Evolutionary conservation across 768 basidiomycete species (phyloP), one percentile per base, ranked within the genome.

Genomic region (Hygrophoropsis aurantiaca): DNA sequence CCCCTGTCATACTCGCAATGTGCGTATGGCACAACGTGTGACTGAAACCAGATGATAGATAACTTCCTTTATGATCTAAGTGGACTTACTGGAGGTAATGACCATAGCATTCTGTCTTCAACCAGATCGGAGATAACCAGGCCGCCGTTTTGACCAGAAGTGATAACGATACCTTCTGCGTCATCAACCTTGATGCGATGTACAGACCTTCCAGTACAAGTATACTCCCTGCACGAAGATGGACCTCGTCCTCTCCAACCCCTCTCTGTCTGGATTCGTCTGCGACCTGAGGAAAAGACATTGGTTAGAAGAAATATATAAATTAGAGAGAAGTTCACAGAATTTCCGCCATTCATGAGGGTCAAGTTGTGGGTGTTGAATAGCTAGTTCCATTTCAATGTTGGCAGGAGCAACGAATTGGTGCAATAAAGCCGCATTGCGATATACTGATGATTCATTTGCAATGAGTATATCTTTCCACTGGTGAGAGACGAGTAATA

Each of bases 141-240:
- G 0, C 86, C 85, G 0, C 86, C 86, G 9, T 51, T 48, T 5
- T 61, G 60, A 35, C 70, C 70, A 0, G 87, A 88, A 3, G 77
- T 75, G 34, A 90, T 77, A 41, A 85, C 67, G 19, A 84, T 71
- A 3, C 80, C 78, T 9, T 70, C 72, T 25, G 71, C 63, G 55
- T 86, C 80, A 47, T 92, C 90, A 18, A 86, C 75, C 65, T 91
- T 91, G 67, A 90, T 81, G 6, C 87, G 80, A 63, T 90, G 87
- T 0, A 87, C 80, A 4, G 59, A 55, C 20, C 53, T 51, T 18
- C 74, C 69, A 5, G 69, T 55, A 7, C 60, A 47, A 1, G 58
- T 52, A 30, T 77, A 62, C n/a, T 65, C 49, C 18, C 61, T 72
- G 11, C 68, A 56, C 3, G 52, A 52, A 10, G 78, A 78, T 2